A percentile compares a stretch with the other conserved stretches of the same genome.
Evolutionary conservation across 2,329 filamentous ascomycete genomes (phyloP).

Genomic region (Aspergillus phoenicis): DNA sequence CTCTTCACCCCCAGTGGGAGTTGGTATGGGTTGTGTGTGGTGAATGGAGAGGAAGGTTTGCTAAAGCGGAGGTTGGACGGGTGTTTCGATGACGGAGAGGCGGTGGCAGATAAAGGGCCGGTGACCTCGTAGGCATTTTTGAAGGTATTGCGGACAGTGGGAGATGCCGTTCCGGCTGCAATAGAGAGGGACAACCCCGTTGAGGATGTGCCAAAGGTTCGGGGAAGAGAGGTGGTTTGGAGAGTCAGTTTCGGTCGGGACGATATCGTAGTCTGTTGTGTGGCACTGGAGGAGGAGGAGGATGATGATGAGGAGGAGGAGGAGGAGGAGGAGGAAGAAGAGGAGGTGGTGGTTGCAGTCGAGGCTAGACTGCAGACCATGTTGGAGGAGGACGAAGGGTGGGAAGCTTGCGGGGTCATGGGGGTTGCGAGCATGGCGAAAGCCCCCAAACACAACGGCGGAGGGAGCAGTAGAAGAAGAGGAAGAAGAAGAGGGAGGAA

Average conservation of each 20-base stretch:
- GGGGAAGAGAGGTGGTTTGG: slow-evolving; percentile 56
- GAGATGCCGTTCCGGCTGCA: slow-evolving; percentile 55
- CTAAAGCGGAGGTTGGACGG: slow-evolving; percentile 27
- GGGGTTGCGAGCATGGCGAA: slow-evolving; percentile 27
- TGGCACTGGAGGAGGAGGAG: too few species aligned
- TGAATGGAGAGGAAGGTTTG: slow-evolving; percentile 37
- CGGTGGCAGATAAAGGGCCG: slow-evolving; percentile 42
- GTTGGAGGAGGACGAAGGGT: slow-evolving; percentile 14
- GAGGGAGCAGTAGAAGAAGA: neutral
- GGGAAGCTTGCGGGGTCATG: slow-evolving; percentile 26
- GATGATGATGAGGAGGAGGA: too few species aligned
- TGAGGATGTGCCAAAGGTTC: slow-evolving; percentile 58
- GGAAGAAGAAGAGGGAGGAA: slow-evolving; percentile 3
- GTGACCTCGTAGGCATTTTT: slow-evolving; percentile 59
- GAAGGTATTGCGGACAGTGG: slow-evolving; percentile 64
- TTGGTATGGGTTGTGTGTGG: slow-evolving; percentile 40
- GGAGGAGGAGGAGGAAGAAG: slow-evolving; percentile 29
- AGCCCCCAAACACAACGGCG: slow-evolving; percentile 12
- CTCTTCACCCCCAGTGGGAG: slow-evolving; percentile 48
- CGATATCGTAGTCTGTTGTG: too few species aligned
- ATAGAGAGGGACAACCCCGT: slow-evolving; percentile 56
- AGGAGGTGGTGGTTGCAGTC: slow-evolving; percentile 10
- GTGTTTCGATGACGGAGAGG: slow-evolving; percentile 37
- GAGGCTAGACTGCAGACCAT: slow-evolving; percentile 22
- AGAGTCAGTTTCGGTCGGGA: slow-evolving; percentile 61